phyloP scores from a whole-genome alignment of 257 asterid genomes.

The Leptodermis oblonga region DNA sequence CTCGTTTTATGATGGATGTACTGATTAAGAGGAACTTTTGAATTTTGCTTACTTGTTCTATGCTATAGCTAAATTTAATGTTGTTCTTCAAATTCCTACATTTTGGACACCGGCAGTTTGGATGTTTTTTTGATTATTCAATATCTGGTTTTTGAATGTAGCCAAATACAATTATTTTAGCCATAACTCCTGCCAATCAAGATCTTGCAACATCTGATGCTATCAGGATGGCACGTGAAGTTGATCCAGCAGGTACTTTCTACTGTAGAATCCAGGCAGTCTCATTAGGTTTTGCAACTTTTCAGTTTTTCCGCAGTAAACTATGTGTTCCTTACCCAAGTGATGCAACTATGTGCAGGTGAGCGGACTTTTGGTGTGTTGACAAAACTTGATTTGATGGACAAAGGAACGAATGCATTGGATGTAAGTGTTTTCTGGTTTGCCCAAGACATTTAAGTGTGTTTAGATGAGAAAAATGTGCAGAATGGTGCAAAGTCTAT shows the following conservation, averaged over 20 bases:
- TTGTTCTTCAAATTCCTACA: background rate
- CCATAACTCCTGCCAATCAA: conserved; percentile 51
- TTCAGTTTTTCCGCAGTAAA: background rate
- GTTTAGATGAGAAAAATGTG: conserved; percentile 1
- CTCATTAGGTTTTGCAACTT: background rate
- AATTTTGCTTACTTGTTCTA: background rate
- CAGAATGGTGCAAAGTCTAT: background rate
- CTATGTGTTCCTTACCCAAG: background rate
- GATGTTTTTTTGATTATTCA: conserved; percentile 5
- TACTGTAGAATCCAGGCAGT: conserved; percentile 3
- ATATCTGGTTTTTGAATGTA: conserved; percentile 13
- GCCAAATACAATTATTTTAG: conserved; percentile 43
- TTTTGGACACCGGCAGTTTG: conserved; percentile 5
- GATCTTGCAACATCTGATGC: conserved; percentile 54
- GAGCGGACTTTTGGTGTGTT: conserved; percentile 44
- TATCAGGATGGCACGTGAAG: conserved; percentile 42
- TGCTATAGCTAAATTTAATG: background rate
- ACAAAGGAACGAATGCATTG: conserved; percentile 46
- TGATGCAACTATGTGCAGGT: conserved; percentile 23
- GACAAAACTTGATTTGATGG: conserved; percentile 50
- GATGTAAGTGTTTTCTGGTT: conserved; percentile 28
- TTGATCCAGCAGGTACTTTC: conserved; percentile 39
- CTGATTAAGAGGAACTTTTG: background rate
- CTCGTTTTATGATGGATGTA: background rate
- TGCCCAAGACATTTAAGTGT: background rate